Evolutionary conservation across 495 filamentous ascomycete species (phyloP), one percentile per base, ranked within the genome.

Genomic region (Xylaria telfairii): DNA sequence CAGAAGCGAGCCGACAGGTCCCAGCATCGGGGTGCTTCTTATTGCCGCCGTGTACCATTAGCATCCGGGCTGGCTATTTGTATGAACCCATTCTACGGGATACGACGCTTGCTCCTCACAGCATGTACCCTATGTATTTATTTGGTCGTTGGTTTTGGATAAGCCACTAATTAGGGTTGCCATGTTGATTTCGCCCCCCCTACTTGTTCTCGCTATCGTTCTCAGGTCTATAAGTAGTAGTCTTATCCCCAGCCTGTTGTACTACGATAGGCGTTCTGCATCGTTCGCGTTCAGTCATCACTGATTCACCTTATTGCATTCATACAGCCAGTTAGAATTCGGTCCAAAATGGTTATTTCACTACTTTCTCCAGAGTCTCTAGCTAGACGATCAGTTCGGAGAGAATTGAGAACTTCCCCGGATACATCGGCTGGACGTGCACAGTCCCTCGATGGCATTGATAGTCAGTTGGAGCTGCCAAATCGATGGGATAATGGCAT

Each of bases 201-300:
- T 15, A 30, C 68, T 57, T 54, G 63, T 56, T 68, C 71, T 61
- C 57, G 68, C 65, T 60, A 69, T 71, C 68, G 53, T 69, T 63
- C 53, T 68, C 57, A 63, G 59, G 65, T 51, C 71, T 68, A 76
- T 75, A 78, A 73, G 71, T 76, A 74, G 41, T 69, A 1, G 39
- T 13, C n/a, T 26, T 53, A n/a, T 63, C 26, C 44, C 46, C 24
- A 44, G 46, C 24, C 32, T 28, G 54, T 54, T 12, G 10, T 53
- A 3, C 13, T 21, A 57, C 41, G 5, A 39, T 44, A 44, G 59
- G 34, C 32, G 17, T 24, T 56, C 59, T 63, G 21, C 19, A 39
- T 51, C 57, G 13, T 54, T 39, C 17, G 9, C 5, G 19, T 54
- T 42, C 9, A 17, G 28, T 28, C 56, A 46, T 42, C 42, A 15